Evolutionary conservation across 139 green algal genomes (phyloP), one percentile per base, ranked within the genome.

Genomic region (Yamagishiella unicocca): DNA sequence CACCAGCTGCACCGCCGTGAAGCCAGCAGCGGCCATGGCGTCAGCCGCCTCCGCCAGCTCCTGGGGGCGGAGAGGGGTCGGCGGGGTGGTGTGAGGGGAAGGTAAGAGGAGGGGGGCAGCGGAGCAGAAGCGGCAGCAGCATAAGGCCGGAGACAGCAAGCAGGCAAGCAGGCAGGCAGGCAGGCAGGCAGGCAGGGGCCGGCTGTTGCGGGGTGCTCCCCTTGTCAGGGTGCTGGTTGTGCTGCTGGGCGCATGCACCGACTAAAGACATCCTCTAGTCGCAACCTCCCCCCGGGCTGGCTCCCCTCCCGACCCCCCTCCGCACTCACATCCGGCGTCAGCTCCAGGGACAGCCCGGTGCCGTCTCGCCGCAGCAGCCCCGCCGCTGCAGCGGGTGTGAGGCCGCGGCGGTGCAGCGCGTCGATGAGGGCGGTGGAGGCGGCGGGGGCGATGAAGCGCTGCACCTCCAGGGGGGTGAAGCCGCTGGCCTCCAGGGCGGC

Each of bases 401-500:
- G 6, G 21, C 76, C 76, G 4, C 76, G 12, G 4, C 76, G 55
- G 24, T n/a, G 7, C 55, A 84, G 55, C 27, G 77, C 77, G 9
- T 84, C 77, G 27, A 84, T 84, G 38, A 84, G 55, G 35, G 77
- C 77, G 17, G 77, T 73, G 77, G 77, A 73, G 77, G 77, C 77
- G 14, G 77, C 77, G 38, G 77, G 77, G n/a, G 77, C 77, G 77
- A 84, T 84, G 77, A 84, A 84, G 55, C 77, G 55, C 37, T 73
- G 55, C 19, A 84, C 38, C 58, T 84, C 55, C 25, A 74, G 55
- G 27, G 77, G 55, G 24, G 77, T 73, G 55, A 74, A 84, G 54
- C 76, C 76, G 4, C 53, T 61, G 25, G 35, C 54, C 55, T 83
- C 76, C 27, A 81, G 50, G 31, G 76, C 46, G 35, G 53, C 1